Evolutionary conservation across 768 basidiomycete species (phyloP).

Genomic region (Cystofilobasidium capitatum): DNA sequence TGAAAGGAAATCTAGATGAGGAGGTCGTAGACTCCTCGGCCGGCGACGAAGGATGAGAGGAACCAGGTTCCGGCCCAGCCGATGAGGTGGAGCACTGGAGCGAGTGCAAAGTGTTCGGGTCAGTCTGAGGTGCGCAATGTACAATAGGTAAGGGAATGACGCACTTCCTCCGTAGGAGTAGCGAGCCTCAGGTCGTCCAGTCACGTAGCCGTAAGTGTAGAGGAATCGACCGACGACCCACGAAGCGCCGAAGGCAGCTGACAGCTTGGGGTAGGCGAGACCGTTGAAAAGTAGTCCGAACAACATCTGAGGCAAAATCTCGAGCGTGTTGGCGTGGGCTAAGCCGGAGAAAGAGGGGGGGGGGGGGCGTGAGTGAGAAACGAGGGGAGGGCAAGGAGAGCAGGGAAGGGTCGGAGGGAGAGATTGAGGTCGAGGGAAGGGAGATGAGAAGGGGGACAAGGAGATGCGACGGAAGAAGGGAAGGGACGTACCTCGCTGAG

Average conservation of each 20-base stretch:
- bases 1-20: too few relatives aligned
- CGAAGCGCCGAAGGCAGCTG: background rate
- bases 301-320: constrained; percentile 25
- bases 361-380: background rate
- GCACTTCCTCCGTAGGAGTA: constrained; percentile 4
- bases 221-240: constrained; percentile 24
- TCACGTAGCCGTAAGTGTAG: constrained; percentile 16
- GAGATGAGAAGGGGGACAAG: too few relatives aligned
- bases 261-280: background rate
- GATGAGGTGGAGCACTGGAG: constrained; percentile 1
- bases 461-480: too few relatives aligned
- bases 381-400: background rate
- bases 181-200: background rate
- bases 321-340: background rate
- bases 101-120: too few relatives aligned
- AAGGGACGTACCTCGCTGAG: background rate
- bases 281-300: constrained; percentile 17
- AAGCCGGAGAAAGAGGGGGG: too few relatives aligned
- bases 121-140: too few relatives aligned
- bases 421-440: background rate
- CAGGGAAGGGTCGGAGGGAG: background rate
- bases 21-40: too few relatives aligned
- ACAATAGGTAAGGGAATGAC: background rate
- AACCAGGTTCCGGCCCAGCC: background rate
- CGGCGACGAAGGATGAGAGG: too few relatives aligned